Conservation (phyloP, 805 yeast species). For the Starmerella bacillaris region DNA sequence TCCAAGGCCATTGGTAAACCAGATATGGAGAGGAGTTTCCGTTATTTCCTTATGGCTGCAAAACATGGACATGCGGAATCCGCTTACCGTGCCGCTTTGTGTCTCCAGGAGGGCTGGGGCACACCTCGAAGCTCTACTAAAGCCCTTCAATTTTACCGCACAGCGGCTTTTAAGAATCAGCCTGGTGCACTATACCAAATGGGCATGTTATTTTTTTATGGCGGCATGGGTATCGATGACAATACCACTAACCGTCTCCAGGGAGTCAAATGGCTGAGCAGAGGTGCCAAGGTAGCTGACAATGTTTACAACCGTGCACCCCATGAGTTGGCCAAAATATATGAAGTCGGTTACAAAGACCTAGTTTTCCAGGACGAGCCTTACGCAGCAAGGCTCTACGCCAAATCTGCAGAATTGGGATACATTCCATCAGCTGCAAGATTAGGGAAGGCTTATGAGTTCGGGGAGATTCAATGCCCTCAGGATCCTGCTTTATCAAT, state of each 20-base stretch:
- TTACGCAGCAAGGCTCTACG: constrained; percentile 71
- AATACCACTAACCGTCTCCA: constrained; percentile 54
- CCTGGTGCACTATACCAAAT: constrained; percentile 93
- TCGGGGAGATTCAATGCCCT: constrained; percentile 48
- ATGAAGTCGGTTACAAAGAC: constrained; percentile 70
- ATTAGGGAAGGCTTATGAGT: constrained; percentile 69
- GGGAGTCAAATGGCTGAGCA: constrained; percentile 82
- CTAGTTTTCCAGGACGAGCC: constrained; percentile 65
- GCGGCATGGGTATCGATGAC: constrained; percentile 59
- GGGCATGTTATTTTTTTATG: constrained; percentile 71
- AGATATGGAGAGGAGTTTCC: constrained; percentile 60
- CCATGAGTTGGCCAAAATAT: constrained; percentile 71
- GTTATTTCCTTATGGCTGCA: constrained; percentile 71
- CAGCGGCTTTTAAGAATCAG: constrained; percentile 80
- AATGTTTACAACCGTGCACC: constrained; percentile 87
- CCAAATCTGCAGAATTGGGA: constrained; percentile 77
- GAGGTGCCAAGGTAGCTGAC: constrained; percentile 71
- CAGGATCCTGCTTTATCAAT: constrained; percentile 70
- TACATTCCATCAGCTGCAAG: constrained; percentile 63
- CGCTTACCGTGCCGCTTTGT: constrained; percentile 76
- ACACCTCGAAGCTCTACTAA: constrained; percentile 74
- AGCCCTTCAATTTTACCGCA: constrained; percentile 62
- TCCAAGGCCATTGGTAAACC: constrained; percentile 58
- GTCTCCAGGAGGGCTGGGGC: constrained; percentile 89
- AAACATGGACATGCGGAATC: constrained; percentile 85